Conservation (phyloP, 1,284 basidiomycete genomes). For the Ceratorhiza oryzae-sativae region DNA sequence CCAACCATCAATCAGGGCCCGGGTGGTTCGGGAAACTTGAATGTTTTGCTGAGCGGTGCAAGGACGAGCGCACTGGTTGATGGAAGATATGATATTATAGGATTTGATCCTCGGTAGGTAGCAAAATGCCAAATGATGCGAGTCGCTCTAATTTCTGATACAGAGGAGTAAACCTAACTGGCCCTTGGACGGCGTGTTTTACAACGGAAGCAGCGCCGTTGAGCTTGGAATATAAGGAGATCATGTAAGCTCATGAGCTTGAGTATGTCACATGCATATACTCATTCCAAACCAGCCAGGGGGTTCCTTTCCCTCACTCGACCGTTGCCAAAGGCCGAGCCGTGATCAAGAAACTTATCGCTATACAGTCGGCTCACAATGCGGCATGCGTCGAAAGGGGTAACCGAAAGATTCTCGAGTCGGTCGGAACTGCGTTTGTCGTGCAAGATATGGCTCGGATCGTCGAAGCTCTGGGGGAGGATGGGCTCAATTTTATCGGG, state of each 20-base stretch:
- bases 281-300: background rate
- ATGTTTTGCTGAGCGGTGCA: conserved; percentile 34
- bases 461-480: conserved; percentile 44
- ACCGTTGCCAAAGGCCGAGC: background rate
- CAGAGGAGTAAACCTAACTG: conserved; percentile 29
- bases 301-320: conserved; percentile 20
- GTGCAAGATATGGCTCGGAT: conserved; percentile 45
- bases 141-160: background rate
- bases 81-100: conserved; percentile 43
- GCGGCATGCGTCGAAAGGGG: conserved; percentile 42
- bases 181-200: conserved; percentile 29
- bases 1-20: conserved; percentile 39
- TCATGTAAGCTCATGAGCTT: background rate
- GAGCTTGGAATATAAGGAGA: background rate
- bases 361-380: background rate
- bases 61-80: conserved; percentile 39
- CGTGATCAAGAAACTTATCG: background rate
- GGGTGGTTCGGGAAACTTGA: conserved; percentile 41
- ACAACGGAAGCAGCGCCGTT: conserved; percentile 10
- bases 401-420: conserved; percentile 41
- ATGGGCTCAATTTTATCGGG: conserved; percentile 33
- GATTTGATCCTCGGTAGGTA: conserved; percentile 30
- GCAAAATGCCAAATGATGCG: conserved; percentile 26
- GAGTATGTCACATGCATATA: background rate
- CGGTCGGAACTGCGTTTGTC: conserved; percentile 43